Evolutionary conservation across 495 filamentous ascomycete species (phyloP).

Genomic region (Podospora bellae-mahoneyi): DNA sequence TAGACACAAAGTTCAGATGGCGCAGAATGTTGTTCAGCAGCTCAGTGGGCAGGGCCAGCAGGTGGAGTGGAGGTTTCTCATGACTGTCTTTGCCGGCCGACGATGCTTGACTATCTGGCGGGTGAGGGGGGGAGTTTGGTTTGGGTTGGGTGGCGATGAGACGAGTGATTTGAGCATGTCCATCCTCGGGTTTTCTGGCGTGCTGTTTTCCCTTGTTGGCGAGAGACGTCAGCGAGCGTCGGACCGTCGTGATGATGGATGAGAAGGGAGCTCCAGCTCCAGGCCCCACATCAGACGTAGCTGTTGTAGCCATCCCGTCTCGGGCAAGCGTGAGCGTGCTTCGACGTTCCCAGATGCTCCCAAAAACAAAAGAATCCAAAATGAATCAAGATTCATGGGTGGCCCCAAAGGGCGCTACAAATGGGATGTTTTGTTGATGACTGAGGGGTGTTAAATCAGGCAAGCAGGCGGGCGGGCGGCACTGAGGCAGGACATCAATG

Average conservation of each 20-base stretch:
- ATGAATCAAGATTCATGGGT: too few species aligned
- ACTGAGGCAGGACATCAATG: neutral
- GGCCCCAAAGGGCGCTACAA: too few species aligned
- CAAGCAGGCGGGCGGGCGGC: too few species aligned
- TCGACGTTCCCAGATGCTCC: neutral
- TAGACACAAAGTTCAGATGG: slow-evolving; percentile 28
- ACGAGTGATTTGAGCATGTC: neutral
- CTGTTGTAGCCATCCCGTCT: neutral
- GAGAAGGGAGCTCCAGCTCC: neutral
- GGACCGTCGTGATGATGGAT: neutral
- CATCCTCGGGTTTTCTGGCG: neutral
- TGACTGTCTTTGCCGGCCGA: neutral
- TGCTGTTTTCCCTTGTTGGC: neutral
- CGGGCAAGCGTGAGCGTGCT: too few species aligned
- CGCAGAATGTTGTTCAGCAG: slow-evolving; percentile 32
- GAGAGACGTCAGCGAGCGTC: neutral
- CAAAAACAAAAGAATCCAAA: too few species aligned
- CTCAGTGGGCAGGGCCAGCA: slow-evolving; percentile 32
- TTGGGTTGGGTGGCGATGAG: neutral
- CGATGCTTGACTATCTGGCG: neutral
- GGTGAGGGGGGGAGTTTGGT: neutral
- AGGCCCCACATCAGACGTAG: neutral
- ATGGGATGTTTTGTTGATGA: neutral
- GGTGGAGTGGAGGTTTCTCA: slow-evolving; percentile 12
- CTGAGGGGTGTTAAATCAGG: neutral